Base-by-base conservation (phyloP, 1,139 yeast species). In the Saccharomyces hybrid region DNA sequence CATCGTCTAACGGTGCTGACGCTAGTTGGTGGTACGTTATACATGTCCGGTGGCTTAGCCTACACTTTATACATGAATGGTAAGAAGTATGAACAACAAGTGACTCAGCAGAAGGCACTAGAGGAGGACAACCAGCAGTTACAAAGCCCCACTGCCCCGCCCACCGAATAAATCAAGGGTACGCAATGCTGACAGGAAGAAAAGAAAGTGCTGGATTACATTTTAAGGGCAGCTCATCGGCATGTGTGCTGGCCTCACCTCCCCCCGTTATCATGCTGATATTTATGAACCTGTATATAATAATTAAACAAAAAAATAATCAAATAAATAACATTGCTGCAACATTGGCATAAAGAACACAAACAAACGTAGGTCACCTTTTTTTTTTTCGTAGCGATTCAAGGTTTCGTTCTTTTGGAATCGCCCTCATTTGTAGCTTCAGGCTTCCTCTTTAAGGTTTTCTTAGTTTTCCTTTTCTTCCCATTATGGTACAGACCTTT, bases 1-100 rank as follows among this genome's bases (percentile, higher is more conserved):
- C 97, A 89, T 72, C 87, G 97, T 75, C 71, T 87, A 56, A 82
- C 95, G 0, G 96, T 89, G 31, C 73, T 88, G 48, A 81, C 89
- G 4, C 76, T 88, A 50, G 83, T 88, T 47, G 96, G 96, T 14
- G 83, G 82, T 58, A 79, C 89, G 1, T 69, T 75, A 48, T 80
- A 78, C 66, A 75, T 80, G 75, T 64, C 80, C 16, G 86, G 84
- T 47, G 84, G 87, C 60, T 76, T 85, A 50, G 73, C 78, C 14
- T 83, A 80, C 73, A 84, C 84, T 53, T 69, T 86, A 57, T 86
- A 81, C 71, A 78, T 78, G 64, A 84, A 83, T 62, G 81, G 81
- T 56, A 75, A 73, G 61, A 71, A 72, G 54, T 77, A 75, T 53
- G 81, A 78, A 63, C 70, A 70, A 51, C 72, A 77, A 62, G 60